phyloP scores from a whole-genome alignment of 805 yeast genomes.

The Helenozyma baotianmanensis region DNA sequence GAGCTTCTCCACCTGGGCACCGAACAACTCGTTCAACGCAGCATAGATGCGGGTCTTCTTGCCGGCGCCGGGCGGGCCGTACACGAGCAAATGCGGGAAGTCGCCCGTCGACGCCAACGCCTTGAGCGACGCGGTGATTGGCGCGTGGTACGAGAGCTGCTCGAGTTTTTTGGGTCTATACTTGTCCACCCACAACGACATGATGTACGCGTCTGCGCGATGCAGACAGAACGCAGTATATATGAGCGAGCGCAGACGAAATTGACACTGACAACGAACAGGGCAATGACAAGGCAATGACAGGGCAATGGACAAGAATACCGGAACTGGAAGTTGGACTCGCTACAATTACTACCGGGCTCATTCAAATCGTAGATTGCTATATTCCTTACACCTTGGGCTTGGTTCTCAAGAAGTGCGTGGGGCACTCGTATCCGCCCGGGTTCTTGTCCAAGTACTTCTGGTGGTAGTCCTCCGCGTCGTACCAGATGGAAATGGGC shows the following conservation, averaged over 20 bases:
- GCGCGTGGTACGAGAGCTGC: constrained; percentile 61
- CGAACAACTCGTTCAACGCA: constrained; percentile 73
- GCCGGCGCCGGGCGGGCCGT: constrained; percentile 97
- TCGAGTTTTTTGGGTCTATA: constrained; percentile 73
- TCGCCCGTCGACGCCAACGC: constrained; percentile 70
- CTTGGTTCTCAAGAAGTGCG: constrained; percentile 70
- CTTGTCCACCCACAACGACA: constrained; percentile 97
- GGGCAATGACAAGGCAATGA: no score
- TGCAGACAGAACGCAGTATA: no score
- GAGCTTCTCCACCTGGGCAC: constrained; percentile 68
- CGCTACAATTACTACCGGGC: no score
- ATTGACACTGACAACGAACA: no score
- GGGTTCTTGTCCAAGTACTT: constrained; percentile 76
- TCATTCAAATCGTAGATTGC: no score
- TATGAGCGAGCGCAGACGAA: no score
- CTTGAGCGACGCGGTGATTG: constrained; percentile 57
- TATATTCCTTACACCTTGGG: constrained; percentile 45
- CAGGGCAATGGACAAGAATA: no score
- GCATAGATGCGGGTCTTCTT: constrained; percentile 90
- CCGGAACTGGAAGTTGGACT: no score
- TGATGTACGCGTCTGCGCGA: constrained; percentile 19
- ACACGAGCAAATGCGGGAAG: constrained; percentile 86
- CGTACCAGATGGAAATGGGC: constrained; percentile 68
- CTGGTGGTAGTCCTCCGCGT: constrained; percentile 97
- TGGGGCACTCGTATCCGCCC: constrained; percentile 83